Base-by-base conservation (phyloP, 805 yeast genomes). In the Saturnispora diversa region DNA sequence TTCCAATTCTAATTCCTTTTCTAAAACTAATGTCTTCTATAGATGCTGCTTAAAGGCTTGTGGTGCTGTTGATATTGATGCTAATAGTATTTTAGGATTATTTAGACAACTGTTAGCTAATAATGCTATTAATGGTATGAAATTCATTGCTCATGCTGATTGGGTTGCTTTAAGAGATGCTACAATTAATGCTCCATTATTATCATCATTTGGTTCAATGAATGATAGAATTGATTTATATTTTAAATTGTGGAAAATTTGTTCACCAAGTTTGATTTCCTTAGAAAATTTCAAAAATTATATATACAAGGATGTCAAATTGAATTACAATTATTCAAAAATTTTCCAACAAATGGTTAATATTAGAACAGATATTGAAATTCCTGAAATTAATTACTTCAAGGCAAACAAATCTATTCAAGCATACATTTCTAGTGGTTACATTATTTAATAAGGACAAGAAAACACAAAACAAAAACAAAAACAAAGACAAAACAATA, bases 81-180 rank as follows among this genome's bases (percentile, higher is more conserved):
- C 72, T 34, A 62, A 60, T 7, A 80, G 75, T 43, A 79, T 85
- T 45, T 58, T 76, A 46, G 52, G 41, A 5, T 38, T 59, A 21
- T 62, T 58, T 44, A 46, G 58, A 43, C 59, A 59, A 32, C 49
- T 62, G 19, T 43, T 61, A 26, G 43, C 47, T 29, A 69, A 74
- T 47, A 77, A 79, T 44, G 72, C 70, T 25, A 60, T 59, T 34
- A 69, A 66, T 37, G 76, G 77, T 9, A 74, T 72, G 60, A 62
- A 59, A 29, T 80, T 77, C 54, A 77, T 83, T 50, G 87, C 90
- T 6, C 77, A 76, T 56, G 90, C 92, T 9, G 90, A 82, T 61
- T 83, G 90, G 90, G 80, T 84, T 29, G 82, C 90, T 2, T 59
- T 84, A 43, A 75, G 88, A 63, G 87, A 80, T 57, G 84, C 90